A percentile compares a stretch with the other conserved stretches of the same genome.
phyloP scores from a whole-genome alignment of 2,329 filamentous ascomycete species.

The Blastomyces gilchristii region DNA sequence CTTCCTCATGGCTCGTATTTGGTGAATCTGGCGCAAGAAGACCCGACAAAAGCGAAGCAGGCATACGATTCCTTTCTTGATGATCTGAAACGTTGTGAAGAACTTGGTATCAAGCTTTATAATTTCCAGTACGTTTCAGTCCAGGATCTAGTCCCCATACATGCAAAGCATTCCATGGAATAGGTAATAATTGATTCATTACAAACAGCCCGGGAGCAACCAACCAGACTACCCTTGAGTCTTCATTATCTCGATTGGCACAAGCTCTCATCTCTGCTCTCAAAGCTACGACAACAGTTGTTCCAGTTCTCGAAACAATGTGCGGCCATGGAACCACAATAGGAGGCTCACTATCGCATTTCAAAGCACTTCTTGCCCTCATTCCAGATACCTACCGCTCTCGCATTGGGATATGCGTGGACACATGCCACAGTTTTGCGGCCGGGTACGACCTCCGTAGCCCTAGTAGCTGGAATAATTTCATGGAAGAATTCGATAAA shows the following conservation, averaged over 20 bases:
- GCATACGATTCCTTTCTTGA: slow-evolving; percentile 80
- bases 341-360: slow-evolving; percentile 73
- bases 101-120: slow-evolving; percentile 80
- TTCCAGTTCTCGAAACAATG: slow-evolving; percentile 92
- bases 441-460: slow-evolving; percentile 83
- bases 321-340: slow-evolving; percentile 81
- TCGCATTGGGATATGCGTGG: slow-evolving; percentile 85
- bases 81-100: slow-evolving; percentile 75
- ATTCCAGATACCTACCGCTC: slow-evolving; percentile 62
- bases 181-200: not conserved
- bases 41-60: slow-evolving; percentile 68
- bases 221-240: slow-evolving; percentile 54
- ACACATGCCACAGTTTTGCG: slow-evolving; percentile 94
- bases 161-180: not conserved
- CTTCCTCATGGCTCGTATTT: slow-evolving; percentile 94
- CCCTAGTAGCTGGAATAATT: slow-evolving; percentile 60
- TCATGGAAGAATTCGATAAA: slow-evolving; percentile 65
- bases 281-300: slow-evolving; percentile 60
- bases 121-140: slow-evolving; percentile 64
- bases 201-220: slow-evolving; percentile 61
- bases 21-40: slow-evolving; percentile 84
- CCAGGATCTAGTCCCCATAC: not conserved
- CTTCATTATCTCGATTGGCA: slow-evolving; percentile 70
- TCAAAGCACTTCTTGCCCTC: slow-evolving; percentile 69
- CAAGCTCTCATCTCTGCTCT: slow-evolving; percentile 74